A percentile compares a stretch with the other conserved stretches of the same genome.
These are phyloP conservation scores for Millerozyma miso DNA, from an alignment of 805 yeast genomes.

Conservation along the genomic window DNA sequence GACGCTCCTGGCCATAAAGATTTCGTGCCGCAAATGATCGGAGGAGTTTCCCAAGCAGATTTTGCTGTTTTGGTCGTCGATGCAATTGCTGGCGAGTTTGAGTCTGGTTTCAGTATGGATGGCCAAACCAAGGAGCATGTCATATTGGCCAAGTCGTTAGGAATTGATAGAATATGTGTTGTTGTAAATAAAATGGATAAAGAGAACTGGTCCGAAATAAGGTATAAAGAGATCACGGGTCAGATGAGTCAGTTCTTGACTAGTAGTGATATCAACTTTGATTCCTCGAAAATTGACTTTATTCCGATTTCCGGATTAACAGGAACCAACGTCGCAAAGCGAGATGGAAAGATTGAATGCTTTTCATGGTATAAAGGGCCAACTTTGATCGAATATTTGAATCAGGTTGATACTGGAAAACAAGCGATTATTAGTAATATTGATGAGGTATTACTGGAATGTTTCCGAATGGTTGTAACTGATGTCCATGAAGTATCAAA, in stretches of 20 bases:
- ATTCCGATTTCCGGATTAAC: constrained; percentile 68
- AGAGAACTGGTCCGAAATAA: constrained; percentile 49
- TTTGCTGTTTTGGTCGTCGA: constrained; percentile 71
- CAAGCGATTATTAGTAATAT: not conserved
- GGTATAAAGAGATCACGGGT: constrained; percentile 48
- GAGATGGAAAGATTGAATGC: constrained; percentile 25
- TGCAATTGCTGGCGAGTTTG: constrained; percentile 61
- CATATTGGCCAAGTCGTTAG: constrained; percentile 60
- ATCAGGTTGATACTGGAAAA: constrained; percentile 22
- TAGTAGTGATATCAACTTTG: constrained; percentile 48
- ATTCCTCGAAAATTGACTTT: constrained; percentile 38
- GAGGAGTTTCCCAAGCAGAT: constrained; percentile 79
- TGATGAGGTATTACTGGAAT: constrained; percentile 16
- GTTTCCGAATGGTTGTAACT: constrained; percentile 57
- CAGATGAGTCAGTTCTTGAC: constrained; percentile 49
- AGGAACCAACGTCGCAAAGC: constrained; percentile 61
- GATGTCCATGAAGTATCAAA: constrained; percentile 53
- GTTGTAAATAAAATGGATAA: constrained; percentile 72
- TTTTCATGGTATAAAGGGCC: constrained; percentile 47
- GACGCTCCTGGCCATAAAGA: constrained; percentile 87
- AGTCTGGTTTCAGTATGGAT: constrained; percentile 58
- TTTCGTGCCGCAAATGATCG: constrained; percentile 82
- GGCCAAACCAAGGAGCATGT: constrained; percentile 84
- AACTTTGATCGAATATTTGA: constrained; percentile 39
- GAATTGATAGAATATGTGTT: constrained; percentile 56